Base-by-base conservation (phyloP, 2,329 filamentous ascomycete species). In the Penicillium sp. region DNA sequence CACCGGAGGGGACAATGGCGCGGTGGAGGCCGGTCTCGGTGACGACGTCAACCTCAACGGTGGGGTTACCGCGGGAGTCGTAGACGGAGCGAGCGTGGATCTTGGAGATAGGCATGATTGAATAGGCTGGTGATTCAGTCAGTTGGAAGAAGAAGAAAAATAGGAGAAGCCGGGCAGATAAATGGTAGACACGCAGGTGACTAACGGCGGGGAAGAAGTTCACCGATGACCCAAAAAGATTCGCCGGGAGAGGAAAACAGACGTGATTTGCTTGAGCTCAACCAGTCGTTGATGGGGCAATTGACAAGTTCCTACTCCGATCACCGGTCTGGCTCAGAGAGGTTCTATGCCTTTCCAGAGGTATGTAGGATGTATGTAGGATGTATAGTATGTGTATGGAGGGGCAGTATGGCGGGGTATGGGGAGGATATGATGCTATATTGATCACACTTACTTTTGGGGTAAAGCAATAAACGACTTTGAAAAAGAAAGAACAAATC, bases 41-140 rank as follows among this genome's bases (percentile, higher is more conserved):
- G 80, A 96, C 89, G 69, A 97, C 86, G 77, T 97, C 93, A 72
- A 97, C 93, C 85, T 97, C 93, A 73, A 97, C 93, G 75, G 94
- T 99, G 72, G 94, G 94, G 88, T 99, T 99, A 76, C 86, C 86
- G 67, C 94, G 93, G 77, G 94, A 97, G 86, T 99, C 94, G 86
- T 93, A 99, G 83, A 99, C 92, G 73, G 88, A 92, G 75, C 94
- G 89, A 74, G 89, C 90, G 85, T 92, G 89, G 75, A 94, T 85
- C 84, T 92, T 93, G 78, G 87, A 86, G 79, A 94, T 90, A 72
- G 89, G 82, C 94, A 99, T 99, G 66, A 50, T 43, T 56, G 50
- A 57, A 61, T 51, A 60, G 54, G 56, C 65, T 71, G 61, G 49
- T 39, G 41, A 52, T 61, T 68, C 58, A 68, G 63, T 72, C 56